These are phyloP conservation scores for Paracamarosporium sp. DNA, from an alignment of 2,329 filamentous ascomycete species.

Conservation along the genomic window DNA sequence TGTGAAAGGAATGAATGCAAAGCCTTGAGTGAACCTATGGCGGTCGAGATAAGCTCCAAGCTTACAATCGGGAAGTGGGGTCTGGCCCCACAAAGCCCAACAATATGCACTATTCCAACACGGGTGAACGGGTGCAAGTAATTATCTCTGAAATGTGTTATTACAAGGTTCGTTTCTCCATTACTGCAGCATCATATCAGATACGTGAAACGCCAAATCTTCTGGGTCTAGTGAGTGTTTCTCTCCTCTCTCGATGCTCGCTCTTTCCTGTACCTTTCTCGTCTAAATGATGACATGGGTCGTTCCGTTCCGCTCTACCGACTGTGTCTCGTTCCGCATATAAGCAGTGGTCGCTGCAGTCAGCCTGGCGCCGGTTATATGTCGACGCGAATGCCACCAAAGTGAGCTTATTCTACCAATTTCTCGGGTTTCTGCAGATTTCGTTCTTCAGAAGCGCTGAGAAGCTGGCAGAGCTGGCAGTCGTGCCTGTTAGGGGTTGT, in stretches of 20 bases:
- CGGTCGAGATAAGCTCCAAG: conserved; percentile 1
- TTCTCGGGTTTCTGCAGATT: neutral
- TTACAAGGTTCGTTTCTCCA: too few relatives aligned
- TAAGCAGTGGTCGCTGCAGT: neutral
- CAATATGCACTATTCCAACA: neutral
- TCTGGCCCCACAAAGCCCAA: neutral
- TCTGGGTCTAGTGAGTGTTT: neutral
- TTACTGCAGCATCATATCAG: too few relatives aligned
- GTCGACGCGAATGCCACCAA: too few relatives aligned
- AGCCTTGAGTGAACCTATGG: too few relatives aligned
- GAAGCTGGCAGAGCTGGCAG: neutral
- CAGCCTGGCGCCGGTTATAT: too few relatives aligned
- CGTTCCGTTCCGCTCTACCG: neutral
- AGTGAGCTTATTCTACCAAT: too few relatives aligned
- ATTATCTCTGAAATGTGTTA: neutral
- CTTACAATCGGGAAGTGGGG: neutral
- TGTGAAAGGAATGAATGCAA: too few relatives aligned
- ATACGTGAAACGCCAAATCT: too few relatives aligned
- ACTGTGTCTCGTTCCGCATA: neutral
- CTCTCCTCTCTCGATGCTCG: neutral
- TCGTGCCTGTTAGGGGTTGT: neutral
- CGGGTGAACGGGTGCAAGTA: too few relatives aligned
- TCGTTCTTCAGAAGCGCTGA: too few relatives aligned
- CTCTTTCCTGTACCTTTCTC: neutral
- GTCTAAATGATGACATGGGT: neutral